Conservation (phyloP, 768 basidiomycete genomes). For the Suillus fuscotomentosus region DNA sequence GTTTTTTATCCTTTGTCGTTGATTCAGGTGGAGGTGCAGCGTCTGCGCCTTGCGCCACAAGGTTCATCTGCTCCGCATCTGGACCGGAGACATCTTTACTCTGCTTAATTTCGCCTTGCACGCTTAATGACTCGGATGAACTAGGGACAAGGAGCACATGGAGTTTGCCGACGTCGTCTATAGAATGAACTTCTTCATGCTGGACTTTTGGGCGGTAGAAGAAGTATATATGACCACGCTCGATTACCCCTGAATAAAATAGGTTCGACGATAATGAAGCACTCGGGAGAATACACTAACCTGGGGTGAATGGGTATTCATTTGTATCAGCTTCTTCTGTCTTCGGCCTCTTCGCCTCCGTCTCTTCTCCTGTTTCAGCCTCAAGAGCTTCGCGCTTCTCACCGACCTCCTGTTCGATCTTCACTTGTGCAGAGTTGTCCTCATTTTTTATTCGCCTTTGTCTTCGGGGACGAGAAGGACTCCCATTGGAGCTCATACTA, state of each 20-base stretch:
- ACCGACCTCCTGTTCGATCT: constrained; percentile 26
- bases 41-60: constrained; percentile 45
- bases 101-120: constrained; percentile 13
- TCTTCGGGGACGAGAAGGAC: background rate
- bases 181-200: constrained; percentile 46
- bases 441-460: constrained; percentile 1
- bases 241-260: constrained; percentile 46
- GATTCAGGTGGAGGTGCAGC: constrained; percentile 43
- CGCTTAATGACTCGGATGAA: constrained; percentile 40
- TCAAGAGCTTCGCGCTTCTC: constrained; percentile 19
- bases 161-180: constrained; percentile 58
- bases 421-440: constrained; percentile 13
- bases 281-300: background rate
- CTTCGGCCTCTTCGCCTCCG: constrained; percentile 17
- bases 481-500: background rate
- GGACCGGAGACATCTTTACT: constrained; percentile 6
- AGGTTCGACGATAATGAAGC: background rate
- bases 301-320: constrained; percentile 11
- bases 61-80: constrained; percentile 37
- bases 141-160: constrained; percentile 61
- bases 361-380: constrained; percentile 18
- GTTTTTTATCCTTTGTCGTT: constrained; percentile 36
- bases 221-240: constrained; percentile 63
- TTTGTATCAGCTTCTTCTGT: constrained; percentile 17
- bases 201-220: constrained; percentile 62